Base-by-base conservation (phyloP, 768 basidiomycete species). In the Tephrocybe rancida region DNA sequence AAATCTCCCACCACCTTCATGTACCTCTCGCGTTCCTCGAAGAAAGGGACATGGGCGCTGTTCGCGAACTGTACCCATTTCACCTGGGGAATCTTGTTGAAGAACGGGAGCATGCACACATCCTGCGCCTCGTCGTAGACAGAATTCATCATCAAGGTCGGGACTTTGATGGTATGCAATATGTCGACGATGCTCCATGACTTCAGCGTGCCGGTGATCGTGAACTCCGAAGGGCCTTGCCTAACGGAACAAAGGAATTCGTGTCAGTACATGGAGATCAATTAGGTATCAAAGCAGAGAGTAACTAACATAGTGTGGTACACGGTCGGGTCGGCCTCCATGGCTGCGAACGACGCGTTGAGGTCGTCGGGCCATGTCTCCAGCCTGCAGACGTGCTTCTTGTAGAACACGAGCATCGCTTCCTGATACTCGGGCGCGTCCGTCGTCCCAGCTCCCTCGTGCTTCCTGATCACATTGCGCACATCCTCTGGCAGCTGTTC, bases 151-250 rank as follows among this genome's bases (percentile, higher is more conserved):
- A 76, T 46, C 43, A 84, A 62, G 0, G 74, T 75, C 1, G 76
- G 68, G 7, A 64, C 65, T 6, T 53, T 30, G 29, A 82, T 77
- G 3, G 67, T 72, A 53, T 72, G 70, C 9, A 82, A 61, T 13
- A 73, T 67, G 37, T 77, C 73, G 10, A 80, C 59, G 47, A 80
- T 73, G 16, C 69, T 65, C 82, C 83, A 85, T 1, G 67, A 59
- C 61, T 75, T 77, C 44, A 61, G 49, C 3, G 51, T 58, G 1
- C 60, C 57, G 3, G 50, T 57, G 35, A 59, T 52, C 14, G 54
- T 55, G 42, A 59, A 59, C 26, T 59, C 57, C 1, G 57, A 58
- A 21, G 57, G 57, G 2, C 57, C 57, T 44, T 55, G 44, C 57
- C 57, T 59, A 24, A n/a, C n/a, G 11, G 24, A 14, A 64, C 4